phyloP scores from a whole-genome alignment of 2,329 filamentous ascomycete species.

The Sphaerulina musiva region DNA sequence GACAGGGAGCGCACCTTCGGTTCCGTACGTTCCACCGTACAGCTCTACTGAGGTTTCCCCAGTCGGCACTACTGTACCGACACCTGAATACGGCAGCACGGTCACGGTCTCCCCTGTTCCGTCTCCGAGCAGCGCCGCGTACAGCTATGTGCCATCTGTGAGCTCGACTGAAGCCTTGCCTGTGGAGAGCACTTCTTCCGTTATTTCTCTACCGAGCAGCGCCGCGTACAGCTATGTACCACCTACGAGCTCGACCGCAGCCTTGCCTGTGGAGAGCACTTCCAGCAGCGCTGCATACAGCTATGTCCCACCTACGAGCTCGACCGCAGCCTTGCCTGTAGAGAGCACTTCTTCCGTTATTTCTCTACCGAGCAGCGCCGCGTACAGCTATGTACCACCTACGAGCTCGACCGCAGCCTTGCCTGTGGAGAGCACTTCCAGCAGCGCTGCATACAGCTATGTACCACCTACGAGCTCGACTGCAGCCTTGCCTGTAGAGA shows the following conservation, averaged over 20 bases:
- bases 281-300: not conserved
- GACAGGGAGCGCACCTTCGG: not conserved
- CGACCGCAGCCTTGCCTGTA: slow-evolving; percentile 5
- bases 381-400: not conserved
- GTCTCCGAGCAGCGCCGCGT: not conserved
- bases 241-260: too few species aligned
- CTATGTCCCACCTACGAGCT: not conserved
- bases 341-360: not conserved
- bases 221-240: not conserved
- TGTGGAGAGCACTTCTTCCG: not conserved
- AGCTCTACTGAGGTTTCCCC: slow-evolving; percentile 7
- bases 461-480: not conserved
- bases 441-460: not conserved
- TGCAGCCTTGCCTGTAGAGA: slow-evolving; percentile 4
- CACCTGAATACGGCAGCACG: not conserved
- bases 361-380: not conserved
- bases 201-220: too few species aligned
- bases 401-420: slow-evolving; percentile 2
- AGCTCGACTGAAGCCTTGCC: slow-evolving; percentile 6
- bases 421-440: slow-evolving; percentile 1
- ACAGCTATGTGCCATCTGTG: not conserved
- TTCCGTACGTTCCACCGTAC: not conserved
- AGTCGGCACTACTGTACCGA: not conserved
- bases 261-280: too few species aligned
- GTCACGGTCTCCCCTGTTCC: not conserved